Conservation (phyloP, 1,284 basidiomycete species). For the Bjerkandera adusta region DNA sequence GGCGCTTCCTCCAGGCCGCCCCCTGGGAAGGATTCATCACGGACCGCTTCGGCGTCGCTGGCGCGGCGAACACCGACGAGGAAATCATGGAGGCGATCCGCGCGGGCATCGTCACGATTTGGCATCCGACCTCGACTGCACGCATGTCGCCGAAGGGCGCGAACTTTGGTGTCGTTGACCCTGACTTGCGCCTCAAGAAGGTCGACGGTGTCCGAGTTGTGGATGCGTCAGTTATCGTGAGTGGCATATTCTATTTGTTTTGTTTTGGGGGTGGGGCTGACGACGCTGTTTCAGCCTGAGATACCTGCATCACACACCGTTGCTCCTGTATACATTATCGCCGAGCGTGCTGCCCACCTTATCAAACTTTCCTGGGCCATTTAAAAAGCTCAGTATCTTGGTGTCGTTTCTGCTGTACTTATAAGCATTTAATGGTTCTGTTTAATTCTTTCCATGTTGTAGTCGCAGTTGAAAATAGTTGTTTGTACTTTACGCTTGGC, state of each 20-base stretch:
- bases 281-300: neutral
- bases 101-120: slow-evolving; percentile 26
- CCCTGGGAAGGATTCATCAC: slow-evolving; percentile 35
- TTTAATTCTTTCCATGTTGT: no score
- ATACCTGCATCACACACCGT: slow-evolving; percentile 3
- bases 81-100: slow-evolving; percentile 28
- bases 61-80: slow-evolving; percentile 25
- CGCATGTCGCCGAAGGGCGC: slow-evolving; percentile 22
- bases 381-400: no score
- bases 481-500: no score
- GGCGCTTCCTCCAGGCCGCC: slow-evolving; percentile 30
- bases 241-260: neutral
- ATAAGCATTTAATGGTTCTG: no score
- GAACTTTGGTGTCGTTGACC: slow-evolving; percentile 5
- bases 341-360: slow-evolving; percentile 4
- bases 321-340: slow-evolving; percentile 2
- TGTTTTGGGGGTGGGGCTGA: neutral
- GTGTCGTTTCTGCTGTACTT: no score
- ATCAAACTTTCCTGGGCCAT: no score
- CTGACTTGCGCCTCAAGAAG: slow-evolving; percentile 1
- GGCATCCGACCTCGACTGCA: slow-evolving; percentile 22
- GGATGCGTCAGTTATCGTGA: slow-evolving; percentile 7
- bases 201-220: slow-evolving; percentile 1
- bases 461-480: no score
- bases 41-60: slow-evolving; percentile 9